Conservation (phyloP, 208 protist species). For the Trypanosoma boissoni region DNA sequence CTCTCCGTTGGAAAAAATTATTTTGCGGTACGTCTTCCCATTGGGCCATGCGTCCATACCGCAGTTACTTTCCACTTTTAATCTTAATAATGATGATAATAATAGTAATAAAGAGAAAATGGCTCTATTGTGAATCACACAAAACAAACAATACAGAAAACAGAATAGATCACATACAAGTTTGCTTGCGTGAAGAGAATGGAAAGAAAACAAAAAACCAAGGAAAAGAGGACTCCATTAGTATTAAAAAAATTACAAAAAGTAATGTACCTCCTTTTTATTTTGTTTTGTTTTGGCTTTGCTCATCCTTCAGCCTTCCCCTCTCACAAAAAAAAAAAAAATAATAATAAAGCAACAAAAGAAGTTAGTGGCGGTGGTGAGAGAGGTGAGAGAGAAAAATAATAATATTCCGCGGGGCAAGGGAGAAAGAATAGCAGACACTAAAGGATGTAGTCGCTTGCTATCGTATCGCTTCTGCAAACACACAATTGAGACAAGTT, state of each 20-base stretch:
- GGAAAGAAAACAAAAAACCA: neutral
- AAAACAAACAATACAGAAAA: slow-evolving; percentile 3
- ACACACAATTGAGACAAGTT: slow-evolving; percentile 43
- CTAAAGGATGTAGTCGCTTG: slow-evolving; percentile 23
- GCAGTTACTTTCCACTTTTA: no score
- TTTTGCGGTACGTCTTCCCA: no score
- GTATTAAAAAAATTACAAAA: no score
- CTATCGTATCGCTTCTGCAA: slow-evolving; percentile 53
- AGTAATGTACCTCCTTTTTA: no score
- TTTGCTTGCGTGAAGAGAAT: neutral
- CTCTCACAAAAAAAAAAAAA: neutral
- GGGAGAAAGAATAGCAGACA: neutral
- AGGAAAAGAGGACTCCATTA: no score
- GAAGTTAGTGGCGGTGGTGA: no score
- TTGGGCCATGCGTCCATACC: no score
- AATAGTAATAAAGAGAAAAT: slow-evolving; percentile 7
- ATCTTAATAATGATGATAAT: no score
- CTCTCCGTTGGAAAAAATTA: neutral
- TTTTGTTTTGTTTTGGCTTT: no score
- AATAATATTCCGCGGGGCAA: no score
- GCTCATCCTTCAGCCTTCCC: neutral
- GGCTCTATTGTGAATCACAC: no score
- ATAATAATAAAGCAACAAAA: neutral
- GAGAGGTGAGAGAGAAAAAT: no score
- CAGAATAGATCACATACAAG: neutral